Conservation (phyloP, 371 early-diverging fungal species). For the Actinomucor elegans region DNA sequence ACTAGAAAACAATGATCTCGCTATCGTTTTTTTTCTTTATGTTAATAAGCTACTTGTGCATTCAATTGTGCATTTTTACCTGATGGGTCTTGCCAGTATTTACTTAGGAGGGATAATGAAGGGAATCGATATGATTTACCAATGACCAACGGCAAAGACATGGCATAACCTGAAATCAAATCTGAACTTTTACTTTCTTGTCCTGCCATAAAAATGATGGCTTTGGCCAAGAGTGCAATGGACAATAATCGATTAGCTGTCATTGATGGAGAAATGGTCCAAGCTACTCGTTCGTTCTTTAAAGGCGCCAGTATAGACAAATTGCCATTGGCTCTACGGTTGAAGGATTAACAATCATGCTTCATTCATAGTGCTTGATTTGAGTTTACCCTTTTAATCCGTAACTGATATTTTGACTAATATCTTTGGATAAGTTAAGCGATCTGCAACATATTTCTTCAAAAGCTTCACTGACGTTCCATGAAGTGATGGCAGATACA, state of each 20-base stretch:
- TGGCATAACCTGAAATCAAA: conserved; percentile 53
- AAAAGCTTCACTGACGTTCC: conserved; percentile 53
- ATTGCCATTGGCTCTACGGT: conserved; percentile 48
- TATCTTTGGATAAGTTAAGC: conserved; percentile 22
- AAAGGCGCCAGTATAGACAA: conserved; percentile 57
- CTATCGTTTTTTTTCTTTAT: too few species aligned
- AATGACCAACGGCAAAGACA: conserved; percentile 52
- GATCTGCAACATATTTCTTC: conserved; percentile 31
- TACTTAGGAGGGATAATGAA: conserved; percentile 73
- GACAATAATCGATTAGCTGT: conserved; percentile 62
- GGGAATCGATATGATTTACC: conserved; percentile 60
- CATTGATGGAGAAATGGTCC: conserved; percentile 64
- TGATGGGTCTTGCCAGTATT: conserved; percentile 86
- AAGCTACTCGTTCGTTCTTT: conserved; percentile 36
- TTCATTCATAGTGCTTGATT: too few species aligned
- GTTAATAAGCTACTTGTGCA: too few species aligned
- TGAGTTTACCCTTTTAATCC: conserved; percentile 64
- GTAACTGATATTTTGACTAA: conserved; percentile 38
- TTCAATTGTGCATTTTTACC: too few species aligned
- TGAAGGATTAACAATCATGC: not conserved
- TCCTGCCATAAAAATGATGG: conserved; percentile 46
- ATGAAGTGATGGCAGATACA: conserved; percentile 51
- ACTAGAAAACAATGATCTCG: conserved; percentile 47
- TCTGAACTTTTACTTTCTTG: conserved; percentile 49
- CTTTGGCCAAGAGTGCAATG: conserved; percentile 55